Base-by-base conservation (phyloP, 2,329 filamentous ascomycete species). In the Raffaelea albimanens region DNA sequence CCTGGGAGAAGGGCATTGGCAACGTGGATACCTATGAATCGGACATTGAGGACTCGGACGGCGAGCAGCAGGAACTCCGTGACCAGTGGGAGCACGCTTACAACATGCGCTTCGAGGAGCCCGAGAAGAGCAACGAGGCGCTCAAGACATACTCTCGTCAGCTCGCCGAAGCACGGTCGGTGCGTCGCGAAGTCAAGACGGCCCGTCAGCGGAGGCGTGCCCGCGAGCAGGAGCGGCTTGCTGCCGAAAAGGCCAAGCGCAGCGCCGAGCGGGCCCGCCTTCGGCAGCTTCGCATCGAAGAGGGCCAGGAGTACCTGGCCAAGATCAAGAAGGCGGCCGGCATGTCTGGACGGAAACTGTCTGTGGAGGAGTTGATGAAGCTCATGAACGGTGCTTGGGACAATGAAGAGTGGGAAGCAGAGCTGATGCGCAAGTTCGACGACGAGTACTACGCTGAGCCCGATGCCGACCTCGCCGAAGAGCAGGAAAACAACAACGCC, bases 41-140 rank as follows among this genome's bases (percentile, higher is more conserved):
- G 0, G 93, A 98, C 56, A 89, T 96, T 0, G 88, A 95, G 45
- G 25, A 29, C 25, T 13, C 25, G 7, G 87, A 74, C 0, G 90
- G 93, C 54, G 87, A 95, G 45, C 70, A 87, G 40, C 80, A 84
- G 31, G 75, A 78, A 23, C 75, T 79, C 41, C 90, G 90, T 22
- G 91, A 97, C 40, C 80, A 84, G 51, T 95, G 91, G 59, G 93
- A 98, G 67, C 77, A 86, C 54, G 90, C 90, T 4, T 98, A 95
- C 69, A 98, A 98, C 67, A 69, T 96, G 67, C 85, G 93, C 31
- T 98, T 98, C 59, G 93, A 98, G 63, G 87, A 97, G 58, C 89
- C 93, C 0, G 77, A 77, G 50, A 89, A 87, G 61, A 82, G 87
- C 57, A 96, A 96, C 61, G 88, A 95, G 65, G 82, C 85, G 44